Percentiles rank a stretch among this genome's conserved stretches.
These are phyloP conservation scores for Blastobotrys americana DNA, from an alignment of 805 yeast species.

Conservation along the genomic window DNA sequence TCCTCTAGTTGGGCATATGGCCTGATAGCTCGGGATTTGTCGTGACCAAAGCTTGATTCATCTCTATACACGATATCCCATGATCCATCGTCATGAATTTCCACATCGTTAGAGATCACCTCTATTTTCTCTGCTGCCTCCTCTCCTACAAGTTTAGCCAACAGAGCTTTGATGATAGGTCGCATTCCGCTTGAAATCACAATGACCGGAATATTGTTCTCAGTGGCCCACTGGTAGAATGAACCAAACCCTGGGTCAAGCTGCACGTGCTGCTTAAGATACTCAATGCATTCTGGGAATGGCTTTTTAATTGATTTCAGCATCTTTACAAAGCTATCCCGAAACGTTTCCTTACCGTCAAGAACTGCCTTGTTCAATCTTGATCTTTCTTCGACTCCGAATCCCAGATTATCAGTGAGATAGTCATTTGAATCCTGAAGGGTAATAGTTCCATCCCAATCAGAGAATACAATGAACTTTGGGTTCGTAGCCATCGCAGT, in stretches of 20 bases:
- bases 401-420: conserved; percentile 82
- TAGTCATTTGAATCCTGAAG: conserved; percentile 90
- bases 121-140: conserved; percentile 66
- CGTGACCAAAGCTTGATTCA: conserved; percentile 88
- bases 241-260: conserved; percentile 87
- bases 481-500: conserved; percentile 31
- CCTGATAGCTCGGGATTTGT: conserved; percentile 76
- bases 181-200: conserved; percentile 92
- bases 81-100: conserved; percentile 43
- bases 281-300: conserved; percentile 72
- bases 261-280: conserved; percentile 53
- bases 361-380: conserved; percentile 67
- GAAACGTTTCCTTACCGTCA: conserved; percentile 48
- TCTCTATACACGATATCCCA: conserved; percentile 88
- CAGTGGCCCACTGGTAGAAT: conserved; percentile 72
- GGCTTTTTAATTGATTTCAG: conserved; percentile 69
- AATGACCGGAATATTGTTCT: conserved; percentile 68
- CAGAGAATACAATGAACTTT: conserved; percentile 86
- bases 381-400: conserved; percentile 63
- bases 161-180: conserved; percentile 76
- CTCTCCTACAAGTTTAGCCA: conserved; percentile 66
- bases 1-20: conserved; percentile 33
- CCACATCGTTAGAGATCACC: conserved; percentile 75
- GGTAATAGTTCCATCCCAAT: conserved; percentile 97
- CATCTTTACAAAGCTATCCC: conserved; percentile 83